These are phyloP conservation scores for Trichophyton simii DNA, from an alignment of 2,329 filamentous ascomycete species.

Conservation along the genomic window DNA sequence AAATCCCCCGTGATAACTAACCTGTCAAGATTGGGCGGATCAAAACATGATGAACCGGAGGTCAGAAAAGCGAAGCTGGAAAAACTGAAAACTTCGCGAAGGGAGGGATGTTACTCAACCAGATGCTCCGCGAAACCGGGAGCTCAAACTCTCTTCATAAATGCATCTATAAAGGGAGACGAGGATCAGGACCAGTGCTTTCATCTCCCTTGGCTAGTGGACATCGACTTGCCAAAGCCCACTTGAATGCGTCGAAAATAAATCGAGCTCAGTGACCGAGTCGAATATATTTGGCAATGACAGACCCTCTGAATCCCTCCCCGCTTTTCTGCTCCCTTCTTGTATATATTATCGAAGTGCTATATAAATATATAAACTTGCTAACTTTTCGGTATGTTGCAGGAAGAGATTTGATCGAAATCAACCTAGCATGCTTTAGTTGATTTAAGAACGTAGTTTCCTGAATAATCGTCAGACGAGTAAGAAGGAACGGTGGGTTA, in stretches of 20 bases:
- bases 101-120: not conserved
- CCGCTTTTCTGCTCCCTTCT: too few relatives aligned
- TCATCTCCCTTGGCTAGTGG: not conserved
- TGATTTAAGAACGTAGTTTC: too few relatives aligned
- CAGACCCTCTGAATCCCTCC: too few relatives aligned
- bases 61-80: not conserved
- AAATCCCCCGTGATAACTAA: conserved; percentile 20
- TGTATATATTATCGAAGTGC: too few relatives aligned
- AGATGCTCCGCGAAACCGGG: not conserved
- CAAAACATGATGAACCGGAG: not conserved
- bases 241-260: not conserved
- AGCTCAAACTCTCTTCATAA: not conserved
- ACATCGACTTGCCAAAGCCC: not conserved
- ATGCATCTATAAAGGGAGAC: not conserved
- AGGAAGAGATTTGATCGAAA: too few relatives aligned
- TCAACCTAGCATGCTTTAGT: too few relatives aligned
- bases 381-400: too few relatives aligned
- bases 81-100: not conserved
- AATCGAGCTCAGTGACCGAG: too few relatives aligned
- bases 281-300: too few relatives aligned
- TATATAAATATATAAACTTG: too few relatives aligned
- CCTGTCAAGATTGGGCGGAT: not conserved
- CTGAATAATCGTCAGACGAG: too few relatives aligned
- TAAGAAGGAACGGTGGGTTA: too few relatives aligned
- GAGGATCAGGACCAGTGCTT: not conserved